Conservation (phyloP, 352 stramenopile genomes). For the Hyaloperonospora arabidopsidis region DNA sequence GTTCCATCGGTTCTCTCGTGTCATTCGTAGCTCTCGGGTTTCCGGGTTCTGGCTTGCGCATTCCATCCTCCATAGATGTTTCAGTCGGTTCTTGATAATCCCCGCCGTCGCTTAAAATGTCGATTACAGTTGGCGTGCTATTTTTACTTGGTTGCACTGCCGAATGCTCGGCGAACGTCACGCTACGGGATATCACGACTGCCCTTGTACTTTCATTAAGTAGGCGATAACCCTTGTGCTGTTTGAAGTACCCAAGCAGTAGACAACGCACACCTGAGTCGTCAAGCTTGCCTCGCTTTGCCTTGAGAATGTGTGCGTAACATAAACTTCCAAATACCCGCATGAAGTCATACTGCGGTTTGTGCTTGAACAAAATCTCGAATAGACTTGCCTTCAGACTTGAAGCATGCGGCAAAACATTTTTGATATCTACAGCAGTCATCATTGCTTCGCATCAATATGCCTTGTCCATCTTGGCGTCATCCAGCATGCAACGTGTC, state of each 20-base stretch:
- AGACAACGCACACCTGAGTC: background rate
- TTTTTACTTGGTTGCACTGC: too few species aligned
- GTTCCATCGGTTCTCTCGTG: background rate
- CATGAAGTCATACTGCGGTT: background rate
- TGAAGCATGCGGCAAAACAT: background rate
- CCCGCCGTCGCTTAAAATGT: too few species aligned
- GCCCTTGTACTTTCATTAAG: background rate
- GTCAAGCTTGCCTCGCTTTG: background rate
- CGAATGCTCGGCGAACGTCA: background rate
- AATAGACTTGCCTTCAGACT: background rate
- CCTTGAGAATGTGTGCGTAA: background rate
- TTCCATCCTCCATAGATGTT: too few species aligned
- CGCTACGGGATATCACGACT: background rate
- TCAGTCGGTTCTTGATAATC: too few species aligned
- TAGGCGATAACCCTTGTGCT: background rate
- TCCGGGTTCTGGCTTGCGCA: too few species aligned
- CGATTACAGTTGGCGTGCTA: too few species aligned
- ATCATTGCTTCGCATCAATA: background rate
- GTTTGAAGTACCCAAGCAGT: background rate
- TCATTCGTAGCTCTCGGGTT: background rate
- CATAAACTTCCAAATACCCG: background rate
- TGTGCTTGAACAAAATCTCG: background rate
- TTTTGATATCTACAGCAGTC: background rate
- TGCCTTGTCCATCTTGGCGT: background rate
- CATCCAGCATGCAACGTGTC: background rate